Percentiles rank a stretch among this genome's conserved stretches.
phyloP scores from a whole-genome alignment of 331 rosid genomes.

The Malus hybrid region DNA sequence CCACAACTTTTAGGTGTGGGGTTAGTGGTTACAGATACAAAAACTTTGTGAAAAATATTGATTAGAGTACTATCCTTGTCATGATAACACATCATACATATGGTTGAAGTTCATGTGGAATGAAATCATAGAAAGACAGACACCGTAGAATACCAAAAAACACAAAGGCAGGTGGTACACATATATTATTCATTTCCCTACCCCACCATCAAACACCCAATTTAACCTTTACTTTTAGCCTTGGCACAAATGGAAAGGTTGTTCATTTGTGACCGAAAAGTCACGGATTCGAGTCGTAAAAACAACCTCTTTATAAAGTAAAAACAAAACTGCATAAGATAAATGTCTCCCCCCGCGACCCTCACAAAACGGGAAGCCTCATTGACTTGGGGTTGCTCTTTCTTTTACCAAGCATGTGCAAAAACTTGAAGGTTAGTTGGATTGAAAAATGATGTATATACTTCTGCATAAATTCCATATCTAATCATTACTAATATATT shows the following conservation, averaged over 20 bases:
- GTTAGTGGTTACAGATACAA: neutral
- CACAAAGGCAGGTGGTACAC: neutral
- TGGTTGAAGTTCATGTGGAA: constrained; percentile 14
- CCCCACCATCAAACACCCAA: constrained; percentile 12
- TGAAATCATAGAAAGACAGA: constrained; percentile 1
- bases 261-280: too few relatives aligned
- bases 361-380: too few relatives aligned
- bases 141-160: neutral
- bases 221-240: neutral
- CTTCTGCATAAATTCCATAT: neutral
- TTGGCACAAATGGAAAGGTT: too few relatives aligned
- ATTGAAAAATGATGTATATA: neutral
- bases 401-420: constrained; percentile 4
- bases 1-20: constrained; percentile 1
- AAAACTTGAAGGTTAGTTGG: neutral
- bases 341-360: too few relatives aligned
- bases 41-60: constrained; percentile 6
- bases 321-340: too few relatives aligned
- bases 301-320: too few relatives aligned
- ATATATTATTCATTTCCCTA: neutral
- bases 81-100: constrained; percentile 4
- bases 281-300: too few relatives aligned
- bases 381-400: too few relatives aligned
- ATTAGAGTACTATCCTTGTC: neutral
- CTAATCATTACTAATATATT: neutral